These are phyloP conservation scores for Gracilaria gracilis DNA, from an alignment of 23 red algal genomes.

Conservation along the genomic window DNA sequence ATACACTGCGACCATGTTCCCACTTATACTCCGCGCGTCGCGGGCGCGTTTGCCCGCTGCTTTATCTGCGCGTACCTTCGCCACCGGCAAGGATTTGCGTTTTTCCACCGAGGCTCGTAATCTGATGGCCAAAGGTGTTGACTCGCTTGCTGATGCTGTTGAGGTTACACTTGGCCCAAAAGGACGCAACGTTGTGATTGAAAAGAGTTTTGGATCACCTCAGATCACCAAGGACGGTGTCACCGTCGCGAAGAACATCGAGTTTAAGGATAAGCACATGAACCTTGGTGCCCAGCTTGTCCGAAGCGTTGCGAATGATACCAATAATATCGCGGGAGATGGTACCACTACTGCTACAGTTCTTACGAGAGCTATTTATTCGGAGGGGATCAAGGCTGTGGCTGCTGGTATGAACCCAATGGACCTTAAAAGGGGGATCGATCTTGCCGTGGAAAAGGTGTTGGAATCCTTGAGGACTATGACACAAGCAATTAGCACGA, in stretches of 20 bases:
- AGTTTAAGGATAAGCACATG: slow-evolving; percentile 96
- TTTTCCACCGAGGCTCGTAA: slow-evolving; percentile 96
- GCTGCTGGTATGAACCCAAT: slow-evolving; percentile 99
- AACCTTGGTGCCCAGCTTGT: slow-evolving; percentile 96
- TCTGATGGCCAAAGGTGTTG: slow-evolving; percentile 96
- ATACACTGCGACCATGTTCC: slow-evolving; percentile 17
- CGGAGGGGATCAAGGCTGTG: slow-evolving; percentile 97
- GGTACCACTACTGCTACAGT: slow-evolving; percentile 99
- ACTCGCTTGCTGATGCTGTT: slow-evolving; percentile 94
- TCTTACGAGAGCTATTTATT: slow-evolving; percentile 93
- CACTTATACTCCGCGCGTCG: slow-evolving; percentile 34
- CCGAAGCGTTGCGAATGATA: slow-evolving; percentile 89
- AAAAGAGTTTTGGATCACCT: slow-evolving; percentile 91
- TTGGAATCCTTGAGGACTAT: slow-evolving; percentile 73
- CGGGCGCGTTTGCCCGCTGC: neutral
- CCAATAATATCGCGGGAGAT: slow-evolving; percentile 99
- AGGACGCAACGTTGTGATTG: slow-evolving; percentile 97
- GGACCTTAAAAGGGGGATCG: slow-evolving; percentile 98
- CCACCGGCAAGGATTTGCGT: slow-evolving; percentile 93
- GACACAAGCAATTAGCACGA: slow-evolving; percentile 85
- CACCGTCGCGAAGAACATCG: slow-evolving; percentile 95
- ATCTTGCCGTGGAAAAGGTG: slow-evolving; percentile 92
- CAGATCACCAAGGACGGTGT: slow-evolving; percentile 99
- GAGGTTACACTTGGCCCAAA: slow-evolving; percentile 91
- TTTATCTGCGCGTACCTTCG: slow-evolving; percentile 57